phyloP scores from a whole-genome alignment of 2,329 filamentous ascomycete species.

The Phoma sp. region DNA sequence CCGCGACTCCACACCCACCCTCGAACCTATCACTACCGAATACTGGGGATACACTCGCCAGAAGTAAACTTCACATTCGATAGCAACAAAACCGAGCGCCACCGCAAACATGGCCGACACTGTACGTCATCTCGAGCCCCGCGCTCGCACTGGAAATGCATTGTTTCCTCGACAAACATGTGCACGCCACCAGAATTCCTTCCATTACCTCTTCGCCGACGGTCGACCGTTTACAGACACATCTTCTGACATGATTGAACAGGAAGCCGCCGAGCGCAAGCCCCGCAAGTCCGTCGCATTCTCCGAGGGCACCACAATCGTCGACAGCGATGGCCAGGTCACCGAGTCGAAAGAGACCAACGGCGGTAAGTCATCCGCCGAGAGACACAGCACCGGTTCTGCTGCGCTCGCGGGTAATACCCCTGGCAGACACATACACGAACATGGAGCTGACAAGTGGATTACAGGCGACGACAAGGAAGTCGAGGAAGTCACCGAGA shows the following conservation, averaged over 20 bases:
- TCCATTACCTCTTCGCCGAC: background rate
- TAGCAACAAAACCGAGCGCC: conserved; percentile 18
- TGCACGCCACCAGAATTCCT: background rate
- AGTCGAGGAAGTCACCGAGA: conserved; percentile 68
- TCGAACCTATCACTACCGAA: conserved; percentile 11
- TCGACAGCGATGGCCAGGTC: conserved; percentile 88
- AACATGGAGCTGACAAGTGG: conserved; percentile 29
- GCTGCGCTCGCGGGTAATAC: conserved; percentile 28
- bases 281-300: conserved; percentile 94
- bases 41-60: conserved; percentile 1
- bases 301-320: conserved; percentile 84
- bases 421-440: conserved; percentile 11
- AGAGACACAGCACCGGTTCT: conserved; percentile 65
- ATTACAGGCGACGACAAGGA: conserved; percentile 59
- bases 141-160: conserved; percentile 34
- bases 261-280: conserved; percentile 66
- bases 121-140: conserved; percentile 44
- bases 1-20: conserved; percentile 15
- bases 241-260: conserved; percentile 32
- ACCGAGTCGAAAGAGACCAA: conserved; percentile 74
- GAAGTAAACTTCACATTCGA: conserved; percentile 4
- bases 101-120: conserved; percentile 62
- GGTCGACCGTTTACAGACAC: background rate
- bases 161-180: conserved; percentile 3
- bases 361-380: conserved; percentile 80